phyloP scores from a whole-genome alignment of 2,329 filamentous ascomycete genomes.

The Coniosporium tulheliwenetii region DNA sequence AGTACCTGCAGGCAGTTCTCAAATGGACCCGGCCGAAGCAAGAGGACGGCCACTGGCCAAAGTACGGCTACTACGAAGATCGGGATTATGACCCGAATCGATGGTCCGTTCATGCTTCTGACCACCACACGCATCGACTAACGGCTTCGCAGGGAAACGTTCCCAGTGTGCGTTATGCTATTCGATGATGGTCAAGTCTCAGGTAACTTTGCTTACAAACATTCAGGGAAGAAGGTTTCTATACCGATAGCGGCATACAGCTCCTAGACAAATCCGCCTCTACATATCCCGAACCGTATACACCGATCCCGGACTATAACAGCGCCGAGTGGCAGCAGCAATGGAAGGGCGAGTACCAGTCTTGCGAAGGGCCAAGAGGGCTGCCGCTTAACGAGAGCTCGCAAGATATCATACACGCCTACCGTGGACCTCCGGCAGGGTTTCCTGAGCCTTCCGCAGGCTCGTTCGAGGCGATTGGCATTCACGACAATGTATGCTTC shows the following conservation, averaged over 20 bases:
- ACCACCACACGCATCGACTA: no score
- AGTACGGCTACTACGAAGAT: constrained; percentile 24
- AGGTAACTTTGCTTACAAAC: not conserved
- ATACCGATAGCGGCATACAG: constrained; percentile 16
- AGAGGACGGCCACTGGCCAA: constrained; percentile 26
- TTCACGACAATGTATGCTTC: constrained; percentile 52
- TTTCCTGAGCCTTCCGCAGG: constrained; percentile 50
- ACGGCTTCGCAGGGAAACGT: constrained; percentile 15
- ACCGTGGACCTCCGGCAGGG: constrained; percentile 36
- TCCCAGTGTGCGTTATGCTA: constrained; percentile 15
- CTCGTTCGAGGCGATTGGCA: constrained; percentile 41
- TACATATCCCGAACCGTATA: constrained; percentile 39
- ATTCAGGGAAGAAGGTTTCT: constrained; percentile 21
- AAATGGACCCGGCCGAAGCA: constrained; percentile 20
- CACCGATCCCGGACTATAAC: constrained; percentile 60
- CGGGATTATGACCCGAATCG: constrained; percentile 31
- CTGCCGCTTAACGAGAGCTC: constrained; percentile 35
- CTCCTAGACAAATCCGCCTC: constrained; percentile 9
- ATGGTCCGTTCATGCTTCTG: constrained; percentile 12
- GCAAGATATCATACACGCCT: constrained; percentile 50
- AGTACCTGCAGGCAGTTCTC: constrained; percentile 24
- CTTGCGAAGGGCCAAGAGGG: constrained; percentile 47
- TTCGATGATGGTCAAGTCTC: not conserved
- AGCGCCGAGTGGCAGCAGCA: constrained; percentile 40
- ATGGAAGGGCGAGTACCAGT: constrained; percentile 41